Evolutionary conservation across 169 alveolate genomes (phyloP).

Genomic region (Cyclospora cayetanensis): DNA sequence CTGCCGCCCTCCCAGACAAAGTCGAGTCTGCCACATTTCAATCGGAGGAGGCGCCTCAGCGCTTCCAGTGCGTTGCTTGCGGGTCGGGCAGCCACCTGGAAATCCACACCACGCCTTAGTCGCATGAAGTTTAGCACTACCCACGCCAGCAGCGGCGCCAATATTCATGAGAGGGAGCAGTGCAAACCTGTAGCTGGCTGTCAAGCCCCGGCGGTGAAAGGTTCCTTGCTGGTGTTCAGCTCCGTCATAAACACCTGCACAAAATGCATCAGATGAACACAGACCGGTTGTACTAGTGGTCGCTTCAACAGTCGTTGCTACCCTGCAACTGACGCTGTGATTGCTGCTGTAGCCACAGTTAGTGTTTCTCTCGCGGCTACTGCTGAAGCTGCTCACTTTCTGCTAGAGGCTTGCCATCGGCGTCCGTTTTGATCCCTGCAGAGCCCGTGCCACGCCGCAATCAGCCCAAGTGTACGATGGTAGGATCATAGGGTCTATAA

Average conservation of each 20-base stretch:
- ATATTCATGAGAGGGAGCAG: not conserved
- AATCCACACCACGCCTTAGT: not conserved
- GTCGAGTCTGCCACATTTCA: not conserved
- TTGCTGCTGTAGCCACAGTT: not conserved
- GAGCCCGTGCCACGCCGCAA: no score
- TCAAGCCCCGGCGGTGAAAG: slow-evolving; percentile 78
- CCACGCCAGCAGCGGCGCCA: not conserved
- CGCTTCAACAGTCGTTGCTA: not conserved
- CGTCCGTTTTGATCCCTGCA: slow-evolving; percentile 45
- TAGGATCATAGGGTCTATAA: no score
- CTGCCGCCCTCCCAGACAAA: no score
- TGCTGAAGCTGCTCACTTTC: slow-evolving; percentile 38
- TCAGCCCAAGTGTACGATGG: no score
- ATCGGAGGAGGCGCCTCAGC: not conserved
- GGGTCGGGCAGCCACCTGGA: slow-evolving; percentile 71
- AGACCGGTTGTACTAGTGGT: not conserved
- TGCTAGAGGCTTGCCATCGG: slow-evolving; percentile 14
- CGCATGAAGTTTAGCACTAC: not conserved
- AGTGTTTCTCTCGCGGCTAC: no score
- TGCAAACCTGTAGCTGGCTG: slow-evolving; percentile 76
- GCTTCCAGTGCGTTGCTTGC: slow-evolving; percentile 68
- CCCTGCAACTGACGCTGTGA: no score
- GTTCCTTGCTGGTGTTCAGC: slow-evolving; percentile 82
- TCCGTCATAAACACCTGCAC: slow-evolving; percentile 75
- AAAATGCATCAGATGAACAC: not conserved